Percentiles rank a stretch among this genome's conserved stretches.
Evolutionary conservation across 139 green algal genomes (phyloP).

Genomic region (Raphidocelis subcapitata): DNA sequence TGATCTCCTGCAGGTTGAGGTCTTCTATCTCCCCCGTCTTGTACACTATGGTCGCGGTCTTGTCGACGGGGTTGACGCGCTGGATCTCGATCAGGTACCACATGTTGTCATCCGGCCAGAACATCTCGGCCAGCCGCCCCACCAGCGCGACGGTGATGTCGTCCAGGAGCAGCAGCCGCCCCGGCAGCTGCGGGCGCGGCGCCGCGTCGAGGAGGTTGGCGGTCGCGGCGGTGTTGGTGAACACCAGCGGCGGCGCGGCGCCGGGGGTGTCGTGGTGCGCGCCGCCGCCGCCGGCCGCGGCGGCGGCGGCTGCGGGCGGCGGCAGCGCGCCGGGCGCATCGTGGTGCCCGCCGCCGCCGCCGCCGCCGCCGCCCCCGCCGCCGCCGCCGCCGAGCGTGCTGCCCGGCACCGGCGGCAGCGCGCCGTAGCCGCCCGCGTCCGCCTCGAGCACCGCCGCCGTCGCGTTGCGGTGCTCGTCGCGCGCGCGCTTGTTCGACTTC

Average conservation of each 20-base stretch:
- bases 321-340: too few species aligned
- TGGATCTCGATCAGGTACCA: constrained; percentile 90
- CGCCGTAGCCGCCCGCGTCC: not conserved
- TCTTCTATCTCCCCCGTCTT: constrained; percentile 76
- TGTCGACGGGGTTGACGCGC: constrained; percentile 26
- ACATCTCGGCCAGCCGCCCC: constrained; percentile 80
- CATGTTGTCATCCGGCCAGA: constrained; percentile 79
- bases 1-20: constrained; percentile 77
- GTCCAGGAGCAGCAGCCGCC: constrained; percentile 48
- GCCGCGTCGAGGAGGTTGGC: constrained; percentile 33
- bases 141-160: constrained; percentile 69
- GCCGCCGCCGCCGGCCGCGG: constrained; percentile 7
- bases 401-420: not conserved
- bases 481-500: not conserved
- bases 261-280: not conserved
- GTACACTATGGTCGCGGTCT: constrained; percentile 58
- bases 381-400: not conserved
- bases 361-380: not conserved
- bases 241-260: constrained; percentile 16
- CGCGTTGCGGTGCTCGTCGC: constrained; percentile 3
- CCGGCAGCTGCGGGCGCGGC: constrained; percentile 42
- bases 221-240: constrained; percentile 22
- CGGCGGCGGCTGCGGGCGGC: too few species aligned
- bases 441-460: constrained; percentile 13
- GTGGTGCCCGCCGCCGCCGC: not conserved